A percentile compares a stretch with the other conserved stretches of the same genome.
Evolutionary conservation across 2,329 filamentous ascomycete genomes (phyloP).

Genomic region (Calonectria honghensis): DNA sequence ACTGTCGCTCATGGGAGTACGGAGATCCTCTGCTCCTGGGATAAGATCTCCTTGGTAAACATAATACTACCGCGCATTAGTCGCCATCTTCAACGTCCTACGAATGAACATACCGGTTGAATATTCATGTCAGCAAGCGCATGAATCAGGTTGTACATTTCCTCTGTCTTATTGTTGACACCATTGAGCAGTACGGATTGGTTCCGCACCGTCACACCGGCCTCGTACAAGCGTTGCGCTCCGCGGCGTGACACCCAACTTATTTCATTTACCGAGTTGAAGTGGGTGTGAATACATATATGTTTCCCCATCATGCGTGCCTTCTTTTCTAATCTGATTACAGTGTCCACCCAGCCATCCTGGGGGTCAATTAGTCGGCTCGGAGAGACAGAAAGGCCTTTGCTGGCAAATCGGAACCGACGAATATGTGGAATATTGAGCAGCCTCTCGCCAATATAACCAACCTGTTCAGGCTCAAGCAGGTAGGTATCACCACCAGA

Average conservation of each 20-base stretch:
- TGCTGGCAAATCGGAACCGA: not conserved
- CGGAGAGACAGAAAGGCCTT: not conserved
- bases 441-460: not conserved
- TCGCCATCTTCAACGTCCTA: not conserved
- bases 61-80: not conserved
- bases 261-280: slow-evolving; percentile 6
- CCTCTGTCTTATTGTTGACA: not conserved
- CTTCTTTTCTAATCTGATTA: not conserved
- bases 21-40: not conserved
- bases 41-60: not conserved
- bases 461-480: not conserved
- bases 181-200: not conserved
- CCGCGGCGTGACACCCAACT: not conserved
- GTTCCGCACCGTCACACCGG: not conserved
- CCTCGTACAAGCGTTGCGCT: not conserved
- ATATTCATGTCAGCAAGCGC: slow-evolving; percentile 7
- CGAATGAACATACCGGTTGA: not conserved
- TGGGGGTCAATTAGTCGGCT: not conserved
- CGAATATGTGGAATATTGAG: not conserved
- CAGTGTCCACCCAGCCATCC: not conserved
- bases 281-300: not conserved
- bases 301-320: not conserved
- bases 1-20: not conserved
- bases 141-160: not conserved
- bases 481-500: not conserved